Conservation (phyloP, 1,139 yeast species). For the Saccharomycopsis hybrid region DNA sequence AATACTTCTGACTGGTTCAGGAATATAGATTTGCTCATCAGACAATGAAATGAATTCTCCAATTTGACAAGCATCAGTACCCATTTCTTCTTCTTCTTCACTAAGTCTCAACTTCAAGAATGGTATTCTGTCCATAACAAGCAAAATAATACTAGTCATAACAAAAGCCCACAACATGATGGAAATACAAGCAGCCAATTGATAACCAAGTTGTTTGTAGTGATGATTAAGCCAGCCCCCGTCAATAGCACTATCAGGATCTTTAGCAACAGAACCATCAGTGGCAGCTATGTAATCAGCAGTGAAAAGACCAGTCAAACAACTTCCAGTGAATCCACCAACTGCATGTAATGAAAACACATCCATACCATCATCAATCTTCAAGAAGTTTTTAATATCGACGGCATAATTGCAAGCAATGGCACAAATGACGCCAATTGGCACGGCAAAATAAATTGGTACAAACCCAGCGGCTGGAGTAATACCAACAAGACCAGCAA, state of each 20-base stretch:
- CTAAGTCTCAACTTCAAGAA: slow-evolving; percentile 74
- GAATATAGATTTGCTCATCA: slow-evolving; percentile 51
- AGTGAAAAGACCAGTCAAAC: slow-evolving; percentile 86
- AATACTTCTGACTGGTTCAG: slow-evolving; percentile 68
- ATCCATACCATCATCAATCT: slow-evolving; percentile 93
- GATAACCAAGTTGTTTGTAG: slow-evolving; percentile 86
- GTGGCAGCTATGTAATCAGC: slow-evolving; percentile 86
- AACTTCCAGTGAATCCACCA: slow-evolving; percentile 83
- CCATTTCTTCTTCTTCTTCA: slow-evolving; percentile 85
- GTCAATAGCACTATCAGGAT: slow-evolving; percentile 38
- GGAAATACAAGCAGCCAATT: slow-evolving; percentile 77
- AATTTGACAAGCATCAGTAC: slow-evolving; percentile 83
- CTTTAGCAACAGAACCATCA: slow-evolving; percentile 47
- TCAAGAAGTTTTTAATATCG: slow-evolving; percentile 64
- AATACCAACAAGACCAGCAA: slow-evolving; percentile 91
- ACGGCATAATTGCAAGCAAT: slow-evolving; percentile 77
- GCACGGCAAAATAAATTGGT: slow-evolving; percentile 80
- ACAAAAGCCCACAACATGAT: slow-evolving; percentile 76
- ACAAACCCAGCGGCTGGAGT: slow-evolving; percentile 98
- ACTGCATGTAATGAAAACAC: slow-evolving; percentile 92
- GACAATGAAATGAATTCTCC: slow-evolving; percentile 78
- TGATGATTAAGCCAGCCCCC: slow-evolving; percentile 97
- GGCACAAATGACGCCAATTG: slow-evolving; percentile 79
- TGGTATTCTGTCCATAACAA: slow-evolving; percentile 75
- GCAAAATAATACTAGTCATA: slow-evolving; percentile 65